Evolutionary conservation across 2,329 filamentous ascomycete genomes (phyloP).

Genomic region (Mycosphaerella sp.): DNA sequence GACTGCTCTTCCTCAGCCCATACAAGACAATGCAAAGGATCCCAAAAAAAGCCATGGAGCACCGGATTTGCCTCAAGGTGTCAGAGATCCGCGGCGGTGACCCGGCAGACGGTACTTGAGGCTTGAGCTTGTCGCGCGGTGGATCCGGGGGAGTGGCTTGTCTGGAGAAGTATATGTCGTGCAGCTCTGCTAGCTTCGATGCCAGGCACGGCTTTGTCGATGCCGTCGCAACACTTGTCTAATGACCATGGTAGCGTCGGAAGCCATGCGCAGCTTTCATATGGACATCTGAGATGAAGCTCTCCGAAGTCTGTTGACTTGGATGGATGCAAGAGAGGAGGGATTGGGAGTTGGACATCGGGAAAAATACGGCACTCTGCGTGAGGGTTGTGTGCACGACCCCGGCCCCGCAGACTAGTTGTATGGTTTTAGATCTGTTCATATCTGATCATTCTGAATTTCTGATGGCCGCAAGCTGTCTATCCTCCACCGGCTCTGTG

Average conservation of each 20-base stretch:
- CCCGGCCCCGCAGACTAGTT: too few species aligned
- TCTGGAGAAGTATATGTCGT: constrained; percentile 13
- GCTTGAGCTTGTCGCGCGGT: constrained; percentile 11
- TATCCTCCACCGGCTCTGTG: too few species aligned
- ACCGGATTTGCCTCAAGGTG: constrained; percentile 1
- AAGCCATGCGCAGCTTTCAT: neutral
- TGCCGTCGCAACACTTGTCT: neutral
- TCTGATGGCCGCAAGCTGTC: too few species aligned
- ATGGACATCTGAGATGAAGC: neutral
- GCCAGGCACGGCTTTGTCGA: constrained; percentile 8
- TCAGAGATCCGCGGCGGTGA: constrained; percentile 4
- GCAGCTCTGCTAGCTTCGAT: constrained; percentile 9
- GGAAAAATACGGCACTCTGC: too few species aligned
- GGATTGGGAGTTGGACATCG: too few species aligned
- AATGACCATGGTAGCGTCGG: neutral
- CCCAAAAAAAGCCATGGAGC: neutral
- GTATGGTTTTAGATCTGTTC: too few species aligned
- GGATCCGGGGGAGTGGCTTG: constrained; percentile 7
- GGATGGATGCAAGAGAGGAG: too few species aligned
- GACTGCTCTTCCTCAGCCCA: neutral
- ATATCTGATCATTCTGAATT: too few species aligned
- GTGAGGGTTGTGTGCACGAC: too few species aligned
- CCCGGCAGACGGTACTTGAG: constrained; percentile 12
- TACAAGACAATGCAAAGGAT: neutral
- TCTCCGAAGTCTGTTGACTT: neutral